Evolutionary conservation across 2,329 filamentous ascomycete genomes (phyloP).

Genomic region (Cytospora leucostoma): DNA sequence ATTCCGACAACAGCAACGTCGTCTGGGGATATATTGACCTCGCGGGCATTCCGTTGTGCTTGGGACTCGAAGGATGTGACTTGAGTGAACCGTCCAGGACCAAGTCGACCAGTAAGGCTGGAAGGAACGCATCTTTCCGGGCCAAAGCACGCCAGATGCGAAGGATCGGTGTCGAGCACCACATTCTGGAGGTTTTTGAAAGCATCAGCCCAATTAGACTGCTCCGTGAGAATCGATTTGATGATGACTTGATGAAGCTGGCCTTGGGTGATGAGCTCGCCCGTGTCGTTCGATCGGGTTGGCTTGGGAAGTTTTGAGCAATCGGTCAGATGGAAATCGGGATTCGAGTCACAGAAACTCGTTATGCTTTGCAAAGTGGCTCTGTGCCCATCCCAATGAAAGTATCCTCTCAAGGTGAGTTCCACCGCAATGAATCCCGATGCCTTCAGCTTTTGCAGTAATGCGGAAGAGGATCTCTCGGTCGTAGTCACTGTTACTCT

Average conservation of each 20-base stretch:
- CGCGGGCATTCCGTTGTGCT: background rate
- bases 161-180: background rate
- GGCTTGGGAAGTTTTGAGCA: background rate
- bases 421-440: background rate
- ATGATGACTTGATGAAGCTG: conserved; percentile 3
- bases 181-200: background rate
- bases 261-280: background rate
- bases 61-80: background rate
- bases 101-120: background rate
- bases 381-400: background rate
- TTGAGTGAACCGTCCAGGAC: background rate
- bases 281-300: background rate
- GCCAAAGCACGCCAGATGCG: background rate
- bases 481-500: conserved; percentile 8
- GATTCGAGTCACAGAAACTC: background rate
- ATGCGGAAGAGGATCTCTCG: background rate
- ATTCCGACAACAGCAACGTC: conserved; percentile 42
- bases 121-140: background rate
- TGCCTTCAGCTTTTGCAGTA: background rate
- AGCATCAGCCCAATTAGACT: background rate
- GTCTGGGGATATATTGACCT: background rate
- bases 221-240: conserved; percentile 1
- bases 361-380: background rate
- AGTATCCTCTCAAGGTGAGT: background rate
- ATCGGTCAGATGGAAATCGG: background rate